Evolutionary conservation across 495 filamentous ascomycete genomes (phyloP).

Genomic region (Rhypophila decipiens): DNA sequence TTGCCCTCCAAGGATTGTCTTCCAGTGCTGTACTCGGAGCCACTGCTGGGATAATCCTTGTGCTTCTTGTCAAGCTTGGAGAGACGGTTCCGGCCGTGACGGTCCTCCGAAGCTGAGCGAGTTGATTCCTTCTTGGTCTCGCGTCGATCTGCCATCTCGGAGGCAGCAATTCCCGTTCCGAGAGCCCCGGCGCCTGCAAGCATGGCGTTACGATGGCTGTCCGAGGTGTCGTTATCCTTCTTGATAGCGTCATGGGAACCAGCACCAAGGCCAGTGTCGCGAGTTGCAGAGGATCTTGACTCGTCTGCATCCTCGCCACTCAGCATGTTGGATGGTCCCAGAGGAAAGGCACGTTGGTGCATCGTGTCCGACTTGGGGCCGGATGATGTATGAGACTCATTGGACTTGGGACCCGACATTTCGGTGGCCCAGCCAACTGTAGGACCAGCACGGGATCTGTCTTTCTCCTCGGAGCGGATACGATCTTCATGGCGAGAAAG

Average conservation of each 20-base stretch:
- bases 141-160: constrained; percentile 14
- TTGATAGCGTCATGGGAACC: not conserved
- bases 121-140: constrained; percentile 9
- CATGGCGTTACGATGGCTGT: not conserved
- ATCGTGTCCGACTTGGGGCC: not conserved
- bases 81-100: not conserved
- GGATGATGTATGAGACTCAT: not conserved
- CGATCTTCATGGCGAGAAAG: not conserved
- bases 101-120: not conserved
- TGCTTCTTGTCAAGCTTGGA: not conserved
- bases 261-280: too few species aligned
- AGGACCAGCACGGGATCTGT: too few species aligned
- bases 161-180: constrained; percentile 8
- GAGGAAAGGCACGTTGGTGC: constrained; percentile 2
- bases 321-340: not conserved
- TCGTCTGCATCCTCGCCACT: not conserved
- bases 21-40: too few species aligned
- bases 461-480: too few species aligned
- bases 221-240: not conserved
- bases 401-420: not conserved
- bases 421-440: not conserved
- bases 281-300: not conserved
- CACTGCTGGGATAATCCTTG: not conserved
- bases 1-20: not conserved
- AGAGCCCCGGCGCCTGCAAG: constrained; percentile 13